Evolutionary conservation across 2,329 filamentous ascomycete genomes (phyloP), one percentile per base, ranked within the genome.

Genomic region (Fusarium citri): DNA sequence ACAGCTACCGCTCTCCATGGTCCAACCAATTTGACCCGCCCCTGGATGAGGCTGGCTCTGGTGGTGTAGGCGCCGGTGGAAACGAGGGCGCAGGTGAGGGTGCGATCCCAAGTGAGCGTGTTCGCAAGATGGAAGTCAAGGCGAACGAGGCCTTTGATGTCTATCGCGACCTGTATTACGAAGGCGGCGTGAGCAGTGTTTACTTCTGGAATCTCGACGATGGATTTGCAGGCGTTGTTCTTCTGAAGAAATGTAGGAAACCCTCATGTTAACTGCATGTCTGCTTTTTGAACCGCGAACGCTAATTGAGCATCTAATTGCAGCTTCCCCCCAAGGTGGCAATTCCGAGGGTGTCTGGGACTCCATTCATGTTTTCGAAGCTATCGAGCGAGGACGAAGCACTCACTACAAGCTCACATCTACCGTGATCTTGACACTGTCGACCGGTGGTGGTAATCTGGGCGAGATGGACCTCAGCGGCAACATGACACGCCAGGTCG

Each of bases 131-230:
- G 89, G 96, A 99, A 85, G 82, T 98, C 78, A 91, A 90, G 77
- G 94, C 96, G 56, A 98, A 98, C 79, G 94, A 97, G 81, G 95
- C 94, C 8, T 97, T 99, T 82, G 96, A 99, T 81, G 90, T 98
- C 57, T 99, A 99, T 82, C 86, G 96, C 68, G 95, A 98, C 80
- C 84, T 99, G 82, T 99, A 97, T 83, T 97, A 97, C 78, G 96
- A 98, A 83, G 96, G 96, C 6, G 95, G 96, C 28, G 93, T 97
- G 65, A 96, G 93, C 74, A 97, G 93, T 78, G 96, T 98, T 41
- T 99, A 99, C 82, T 93, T 99, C 69, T 99, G 96, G 96, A 96
- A 98, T 79, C 83, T 98, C 79, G 96, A 99, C 76, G 96, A 99
- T 81, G 96, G 96, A 11, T 99, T 99, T 79, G 96, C 96, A 0